A percentile compares a stretch with the other conserved stretches of the same genome.
phyloP scores from a whole-genome alignment of 2,329 filamentous ascomycete species.

The Lomentospora prolificans region DNA sequence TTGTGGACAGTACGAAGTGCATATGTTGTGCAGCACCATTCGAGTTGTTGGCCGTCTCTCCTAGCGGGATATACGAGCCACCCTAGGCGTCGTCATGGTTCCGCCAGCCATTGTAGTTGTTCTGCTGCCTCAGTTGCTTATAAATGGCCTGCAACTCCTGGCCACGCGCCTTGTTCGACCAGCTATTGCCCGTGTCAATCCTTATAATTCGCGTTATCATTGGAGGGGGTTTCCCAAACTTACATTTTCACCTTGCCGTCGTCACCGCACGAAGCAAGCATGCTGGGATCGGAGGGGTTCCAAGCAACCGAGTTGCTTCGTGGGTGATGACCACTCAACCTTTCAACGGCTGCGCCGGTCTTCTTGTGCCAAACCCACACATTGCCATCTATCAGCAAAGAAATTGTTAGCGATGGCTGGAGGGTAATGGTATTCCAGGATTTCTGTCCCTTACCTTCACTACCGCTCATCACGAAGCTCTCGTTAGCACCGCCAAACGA shows the following conservation, averaged over 20 bases:
- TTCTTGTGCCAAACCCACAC: conserved; percentile 89
- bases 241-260: conserved; percentile 80
- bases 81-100: conserved; percentile 13
- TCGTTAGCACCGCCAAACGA: conserved; percentile 83
- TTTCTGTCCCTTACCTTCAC: conserved; percentile 40
- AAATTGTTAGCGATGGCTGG: not conserved
- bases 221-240: no score
- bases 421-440: not conserved
- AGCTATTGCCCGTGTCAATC: conserved; percentile 16
- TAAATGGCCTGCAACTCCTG: conserved; percentile 15
- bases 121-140: conserved; percentile 8
- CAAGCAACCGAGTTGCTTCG: conserved; percentile 84
- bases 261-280: conserved; percentile 88
- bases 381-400: conserved; percentile 37
- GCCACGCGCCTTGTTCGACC: conserved; percentile 18
- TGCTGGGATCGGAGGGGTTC: conserved; percentile 72
- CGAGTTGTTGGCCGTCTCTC: no score
- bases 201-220: no score
- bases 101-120: conserved; percentile 15
- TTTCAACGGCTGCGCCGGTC: conserved; percentile 66
- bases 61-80: not conserved
- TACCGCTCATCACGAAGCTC: conserved; percentile 84
- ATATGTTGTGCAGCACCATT: no score
- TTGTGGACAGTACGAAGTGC: not conserved
- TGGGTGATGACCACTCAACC: conserved; percentile 61